Percentiles rank a stretch among this genome's conserved stretches.
Conservation (phyloP, 2,329 filamentous ascomycete genomes). For the Ramichloridium luteum region DNA sequence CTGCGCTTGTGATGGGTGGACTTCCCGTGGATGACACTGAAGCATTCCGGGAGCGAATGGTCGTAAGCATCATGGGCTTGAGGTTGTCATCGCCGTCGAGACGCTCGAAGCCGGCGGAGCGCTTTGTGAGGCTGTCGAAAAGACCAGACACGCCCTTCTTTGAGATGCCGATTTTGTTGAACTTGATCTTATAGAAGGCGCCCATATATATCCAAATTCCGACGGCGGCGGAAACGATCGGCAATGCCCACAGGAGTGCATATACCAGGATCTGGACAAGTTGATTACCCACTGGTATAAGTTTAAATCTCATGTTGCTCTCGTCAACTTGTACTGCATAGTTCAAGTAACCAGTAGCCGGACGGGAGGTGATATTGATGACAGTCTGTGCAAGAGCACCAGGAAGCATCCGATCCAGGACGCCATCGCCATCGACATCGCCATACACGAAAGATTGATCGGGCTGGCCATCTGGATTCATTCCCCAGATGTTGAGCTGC, state of each 20-base stretch:
- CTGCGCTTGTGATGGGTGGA: too few species aligned
- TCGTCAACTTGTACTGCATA: slow-evolving; percentile 44
- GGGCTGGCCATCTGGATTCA: slow-evolving; percentile 48
- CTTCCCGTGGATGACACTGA: slow-evolving; percentile 9
- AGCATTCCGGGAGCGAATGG: slow-evolving; percentile 3
- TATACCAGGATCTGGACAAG: slow-evolving; percentile 41
- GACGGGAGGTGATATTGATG: slow-evolving; percentile 42
- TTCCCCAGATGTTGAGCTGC: slow-evolving; percentile 52
- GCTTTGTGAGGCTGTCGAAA: neutral
- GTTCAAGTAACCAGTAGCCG: slow-evolving; percentile 40
- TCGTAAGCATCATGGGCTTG: slow-evolving; percentile 4
- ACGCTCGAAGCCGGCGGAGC: slow-evolving; percentile 2
- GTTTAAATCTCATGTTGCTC: slow-evolving; percentile 35
- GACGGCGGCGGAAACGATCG: slow-evolving; percentile 35
- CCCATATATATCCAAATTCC: slow-evolving; percentile 35
- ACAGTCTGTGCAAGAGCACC: slow-evolving; percentile 41
- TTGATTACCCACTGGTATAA: slow-evolving; percentile 40
- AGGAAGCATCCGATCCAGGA: slow-evolving; percentile 48
- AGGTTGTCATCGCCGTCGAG: slow-evolving; percentile 11
- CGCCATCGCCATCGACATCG: slow-evolving; percentile 44
- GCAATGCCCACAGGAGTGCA: slow-evolving; percentile 40
- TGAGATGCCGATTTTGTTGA: slow-evolving; percentile 39
- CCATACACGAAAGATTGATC: slow-evolving; percentile 46
- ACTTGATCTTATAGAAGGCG: slow-evolving; percentile 48
- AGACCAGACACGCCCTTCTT: slow-evolving; percentile 20